Conservation (phyloP, 1,284 basidiomycete species). For the Ceratobasidium sp. region DNA sequence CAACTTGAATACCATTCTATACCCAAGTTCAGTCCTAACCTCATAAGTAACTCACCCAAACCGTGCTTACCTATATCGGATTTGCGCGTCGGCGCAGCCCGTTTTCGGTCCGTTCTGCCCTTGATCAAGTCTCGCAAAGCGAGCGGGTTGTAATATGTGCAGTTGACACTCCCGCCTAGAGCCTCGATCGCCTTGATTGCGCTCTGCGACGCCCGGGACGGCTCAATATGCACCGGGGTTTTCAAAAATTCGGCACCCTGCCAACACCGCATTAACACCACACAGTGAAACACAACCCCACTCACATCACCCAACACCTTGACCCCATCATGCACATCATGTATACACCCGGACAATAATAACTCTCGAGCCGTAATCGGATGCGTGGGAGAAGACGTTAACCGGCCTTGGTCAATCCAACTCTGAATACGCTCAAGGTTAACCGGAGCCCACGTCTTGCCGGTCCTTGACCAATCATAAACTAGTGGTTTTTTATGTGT, state of each 20-base stretch:
- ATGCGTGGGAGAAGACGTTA: conserved; percentile 75
- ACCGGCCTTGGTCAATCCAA: conserved; percentile 86
- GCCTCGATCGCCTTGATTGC: conserved; percentile 86
- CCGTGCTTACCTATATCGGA: conserved; percentile 75
- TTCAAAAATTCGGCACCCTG: conserved; percentile 73
- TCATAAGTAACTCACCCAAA: not conserved
- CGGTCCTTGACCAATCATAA: conserved; percentile 57
- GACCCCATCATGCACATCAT: conserved; percentile 86
- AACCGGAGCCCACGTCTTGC: conserved; percentile 78
- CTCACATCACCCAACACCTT: conserved; percentile 86
- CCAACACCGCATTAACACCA: not conserved
- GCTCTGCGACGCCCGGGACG: conserved; percentile 83
- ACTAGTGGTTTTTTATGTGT: not conserved
- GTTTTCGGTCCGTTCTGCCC: conserved; percentile 67
- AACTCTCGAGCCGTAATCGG: conserved; percentile 91
- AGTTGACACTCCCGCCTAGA: conserved; percentile 82
- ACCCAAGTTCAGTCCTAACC: conserved; percentile 35
- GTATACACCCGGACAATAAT: conserved; percentile 82
- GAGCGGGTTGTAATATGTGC: conserved; percentile 90
- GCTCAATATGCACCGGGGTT: conserved; percentile 77
- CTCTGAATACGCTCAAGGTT: conserved; percentile 87
- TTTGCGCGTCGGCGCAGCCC: conserved; percentile 81
- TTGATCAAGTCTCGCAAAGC: conserved; percentile 81
- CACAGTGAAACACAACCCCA: conserved; percentile 44
- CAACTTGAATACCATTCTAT: conserved; percentile 78